These are phyloP conservation scores for Torulaspora franciscae DNA, from an alignment of 805 yeast species.

Conservation along the genomic window DNA sequence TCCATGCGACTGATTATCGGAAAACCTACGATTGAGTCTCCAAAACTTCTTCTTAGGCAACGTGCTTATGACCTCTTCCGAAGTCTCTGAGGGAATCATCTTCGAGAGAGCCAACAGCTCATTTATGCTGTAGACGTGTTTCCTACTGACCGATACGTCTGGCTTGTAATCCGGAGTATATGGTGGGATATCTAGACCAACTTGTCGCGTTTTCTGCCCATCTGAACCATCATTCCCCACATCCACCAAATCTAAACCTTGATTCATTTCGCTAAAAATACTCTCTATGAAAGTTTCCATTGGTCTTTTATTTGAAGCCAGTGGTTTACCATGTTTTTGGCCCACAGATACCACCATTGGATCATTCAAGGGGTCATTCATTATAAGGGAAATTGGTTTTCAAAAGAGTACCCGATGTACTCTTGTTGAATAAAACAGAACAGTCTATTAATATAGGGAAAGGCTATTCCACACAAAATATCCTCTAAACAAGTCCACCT, in stretches of 20 bases:
- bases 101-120: constrained; percentile 23
- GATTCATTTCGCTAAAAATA: constrained; percentile 10
- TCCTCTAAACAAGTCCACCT: too few species aligned
- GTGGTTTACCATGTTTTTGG: not conserved
- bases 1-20: constrained; percentile 16
- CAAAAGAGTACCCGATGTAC: not conserved
- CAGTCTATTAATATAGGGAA: not conserved
- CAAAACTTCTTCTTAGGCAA: constrained; percentile 50
- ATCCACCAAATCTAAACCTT: constrained; percentile 3
- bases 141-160: constrained; percentile 10
- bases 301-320: not conserved
- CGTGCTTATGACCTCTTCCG: constrained; percentile 32
- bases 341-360: constrained; percentile 5
- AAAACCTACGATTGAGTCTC: constrained; percentile 37
- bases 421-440: not conserved
- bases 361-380: constrained; percentile 5
- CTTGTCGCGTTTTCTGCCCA: not conserved
- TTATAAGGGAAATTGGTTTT: not conserved
- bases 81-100: constrained; percentile 30
- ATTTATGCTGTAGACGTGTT: constrained; percentile 27
- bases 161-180: constrained; percentile 24
- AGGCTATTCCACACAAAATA: not conserved
- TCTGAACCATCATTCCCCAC: not conserved
- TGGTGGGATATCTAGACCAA: constrained; percentile 1
- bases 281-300: constrained; percentile 7